Evolutionary conservation across 2,329 filamentous ascomycete species (phyloP).

Genomic region (Diplodia mutila): DNA sequence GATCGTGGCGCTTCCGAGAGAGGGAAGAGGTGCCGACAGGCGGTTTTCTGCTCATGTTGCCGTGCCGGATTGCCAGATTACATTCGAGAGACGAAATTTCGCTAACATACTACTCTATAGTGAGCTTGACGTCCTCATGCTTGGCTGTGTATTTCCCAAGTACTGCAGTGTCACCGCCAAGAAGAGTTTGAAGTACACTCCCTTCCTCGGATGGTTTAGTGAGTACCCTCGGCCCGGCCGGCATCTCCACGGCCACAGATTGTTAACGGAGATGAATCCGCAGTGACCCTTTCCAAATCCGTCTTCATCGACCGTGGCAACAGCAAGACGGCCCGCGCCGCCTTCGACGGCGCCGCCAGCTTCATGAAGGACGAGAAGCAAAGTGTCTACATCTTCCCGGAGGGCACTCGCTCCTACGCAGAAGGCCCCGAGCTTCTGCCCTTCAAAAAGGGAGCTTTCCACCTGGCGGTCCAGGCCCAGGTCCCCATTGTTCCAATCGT

Average conservation of each 20-base stretch:
- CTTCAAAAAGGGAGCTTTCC: conserved; percentile 99
- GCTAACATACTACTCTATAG: conserved; percentile 36
- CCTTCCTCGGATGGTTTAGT: conserved; percentile 93
- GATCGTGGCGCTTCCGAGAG: too few relatives aligned
- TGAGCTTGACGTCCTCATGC: conserved; percentile 90
- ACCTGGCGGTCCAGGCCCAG: conserved; percentile 89
- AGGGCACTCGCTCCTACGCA: conserved; percentile 90
- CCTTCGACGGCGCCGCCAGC: conserved; percentile 79
- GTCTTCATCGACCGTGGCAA: conserved; percentile 96
- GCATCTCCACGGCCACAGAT: not conserved
- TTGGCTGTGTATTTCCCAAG: conserved; percentile 85
- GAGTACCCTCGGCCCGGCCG: conserved; percentile 30
- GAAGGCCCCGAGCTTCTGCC: conserved; percentile 79
- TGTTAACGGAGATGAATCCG: conserved; percentile 36
- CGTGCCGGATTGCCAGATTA: not conserved
- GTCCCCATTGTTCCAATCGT: conserved; percentile 87
- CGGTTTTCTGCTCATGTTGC: not conserved
- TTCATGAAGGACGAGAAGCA: conserved; percentile 71
- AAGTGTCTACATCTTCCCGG: conserved; percentile 85
- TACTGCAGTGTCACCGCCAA: conserved; percentile 95
- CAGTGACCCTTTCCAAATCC: conserved; percentile 73
- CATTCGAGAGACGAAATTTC: not conserved
- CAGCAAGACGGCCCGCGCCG: conserved; percentile 76
- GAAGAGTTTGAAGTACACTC: conserved; percentile 74
- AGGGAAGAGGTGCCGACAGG: not conserved